These are phyloP conservation scores for Lobosporangium transversale DNA, from an alignment of 192 early-diverging fungal genomes.

Conservation along the genomic window DNA sequence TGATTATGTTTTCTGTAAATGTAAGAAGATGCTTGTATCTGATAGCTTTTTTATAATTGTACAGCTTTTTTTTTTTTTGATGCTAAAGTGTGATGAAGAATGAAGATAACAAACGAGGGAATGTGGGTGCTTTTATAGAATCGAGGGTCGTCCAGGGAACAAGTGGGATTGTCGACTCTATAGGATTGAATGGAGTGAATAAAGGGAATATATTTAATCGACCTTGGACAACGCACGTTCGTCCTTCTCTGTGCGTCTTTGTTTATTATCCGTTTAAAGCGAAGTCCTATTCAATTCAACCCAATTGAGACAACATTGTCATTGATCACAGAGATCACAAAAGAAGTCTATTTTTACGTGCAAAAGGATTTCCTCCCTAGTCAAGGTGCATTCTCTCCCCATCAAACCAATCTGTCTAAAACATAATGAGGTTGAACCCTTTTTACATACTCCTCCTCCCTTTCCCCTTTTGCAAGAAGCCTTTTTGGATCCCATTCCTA, in stretches of 20 bases:
- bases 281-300: not conserved
- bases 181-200: slow-evolving; percentile 5
- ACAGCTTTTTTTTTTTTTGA: not conserved
- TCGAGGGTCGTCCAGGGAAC: not conserved
- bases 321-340: too few species aligned
- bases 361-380: too few species aligned
- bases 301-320: too few species aligned
- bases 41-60: not conserved
- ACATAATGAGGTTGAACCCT: too few species aligned
- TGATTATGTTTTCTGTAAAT: not conserved
- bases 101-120: slow-evolving; percentile 4
- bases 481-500: too few species aligned
- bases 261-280: not conserved
- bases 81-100: not conserved
- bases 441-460: too few species aligned
- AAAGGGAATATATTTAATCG: not conserved
- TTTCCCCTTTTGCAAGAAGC: too few species aligned
- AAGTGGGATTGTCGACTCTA: not conserved
- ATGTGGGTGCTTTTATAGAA: slow-evolving; percentile 17
- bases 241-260: slow-evolving; percentile 5
- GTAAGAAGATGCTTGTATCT: not conserved
- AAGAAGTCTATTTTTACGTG: slow-evolving; percentile 3
- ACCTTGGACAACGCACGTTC: slow-evolving; percentile 16
- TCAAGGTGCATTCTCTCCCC: too few species aligned
- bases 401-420: too few species aligned